phyloP scores from a whole-genome alignment of 495 filamentous ascomycete species.

The Corynascus novoguineensis region DNA sequence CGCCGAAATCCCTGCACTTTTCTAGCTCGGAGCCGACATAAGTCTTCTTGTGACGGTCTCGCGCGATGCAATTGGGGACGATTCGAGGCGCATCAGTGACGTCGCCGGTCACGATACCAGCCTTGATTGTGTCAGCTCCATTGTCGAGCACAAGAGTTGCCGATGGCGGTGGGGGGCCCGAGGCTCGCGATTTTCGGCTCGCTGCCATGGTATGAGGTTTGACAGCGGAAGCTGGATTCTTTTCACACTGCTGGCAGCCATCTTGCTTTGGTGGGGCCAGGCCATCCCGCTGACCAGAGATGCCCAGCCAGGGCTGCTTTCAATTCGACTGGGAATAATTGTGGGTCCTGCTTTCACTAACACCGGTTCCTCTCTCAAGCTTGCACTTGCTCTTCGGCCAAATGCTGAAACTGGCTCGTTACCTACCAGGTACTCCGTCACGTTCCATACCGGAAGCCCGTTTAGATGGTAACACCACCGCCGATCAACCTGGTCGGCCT shows the following conservation, averaged over 20 bases:
- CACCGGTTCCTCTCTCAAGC: no score
- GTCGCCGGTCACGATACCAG: slow-evolving; percentile 62
- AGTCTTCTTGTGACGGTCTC: slow-evolving; percentile 68
- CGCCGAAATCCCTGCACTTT: slow-evolving; percentile 80
- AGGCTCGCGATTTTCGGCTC: slow-evolving; percentile 35
- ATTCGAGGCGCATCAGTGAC: slow-evolving; percentile 53
- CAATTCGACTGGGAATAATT: no score
- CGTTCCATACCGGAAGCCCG: no score
- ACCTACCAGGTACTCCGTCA: no score
- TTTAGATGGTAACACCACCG: no score
- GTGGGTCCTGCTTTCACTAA: no score
- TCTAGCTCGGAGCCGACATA: slow-evolving; percentile 79
- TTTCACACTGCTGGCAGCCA: background rate
- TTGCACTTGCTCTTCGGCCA: no score
- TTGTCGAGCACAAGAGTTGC: slow-evolving; percentile 88
- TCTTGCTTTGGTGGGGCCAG: background rate
- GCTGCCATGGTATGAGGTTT: slow-evolving; percentile 36
- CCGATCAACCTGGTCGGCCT: no score
- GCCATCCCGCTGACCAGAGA: no score
- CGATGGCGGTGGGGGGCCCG: slow-evolving; percentile 45
- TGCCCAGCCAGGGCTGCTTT: no score
- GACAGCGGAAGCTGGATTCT: background rate
- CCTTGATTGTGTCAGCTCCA: slow-evolving; percentile 90
- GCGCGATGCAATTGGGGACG: slow-evolving; percentile 84
- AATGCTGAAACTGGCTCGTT: no score